Evolutionary conservation across 768 basidiomycete species (phyloP).

Genomic region (Pulveroboletus sp.): DNA sequence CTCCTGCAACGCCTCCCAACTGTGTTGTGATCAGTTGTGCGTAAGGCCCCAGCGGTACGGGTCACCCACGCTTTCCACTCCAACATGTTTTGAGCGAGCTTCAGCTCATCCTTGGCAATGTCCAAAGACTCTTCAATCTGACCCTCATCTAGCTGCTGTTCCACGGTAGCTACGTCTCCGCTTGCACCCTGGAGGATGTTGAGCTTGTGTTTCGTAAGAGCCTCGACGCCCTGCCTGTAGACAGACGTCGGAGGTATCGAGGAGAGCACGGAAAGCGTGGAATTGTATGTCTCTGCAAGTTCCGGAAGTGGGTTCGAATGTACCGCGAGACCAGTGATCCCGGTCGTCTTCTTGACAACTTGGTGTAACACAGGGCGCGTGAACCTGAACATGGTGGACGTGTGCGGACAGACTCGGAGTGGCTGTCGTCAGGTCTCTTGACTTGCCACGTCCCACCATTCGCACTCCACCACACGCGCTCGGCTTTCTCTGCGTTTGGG

Average conservation of each 20-base stretch:
- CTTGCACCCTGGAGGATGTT: constrained; percentile 64
- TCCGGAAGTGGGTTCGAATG: constrained; percentile 82
- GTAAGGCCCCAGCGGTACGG: background rate
- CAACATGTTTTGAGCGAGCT: constrained; percentile 74
- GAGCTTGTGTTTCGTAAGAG: constrained; percentile 77
- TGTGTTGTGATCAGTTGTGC: constrained; percentile 26
- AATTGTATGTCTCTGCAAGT: constrained; percentile 68
- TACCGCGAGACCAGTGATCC: constrained; percentile 77
- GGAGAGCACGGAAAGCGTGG: constrained; percentile 65
- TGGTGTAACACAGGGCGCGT: constrained; percentile 67
- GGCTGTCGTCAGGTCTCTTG: background rate
- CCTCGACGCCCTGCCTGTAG: constrained; percentile 86
- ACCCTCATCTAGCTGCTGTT: constrained; percentile 75
- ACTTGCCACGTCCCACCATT: constrained; percentile 38
- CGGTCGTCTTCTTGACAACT: constrained; percentile 72
- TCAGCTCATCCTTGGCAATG: constrained; percentile 79
- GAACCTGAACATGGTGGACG: constrained; percentile 62
- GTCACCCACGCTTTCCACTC: constrained; percentile 91
- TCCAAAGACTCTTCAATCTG: constrained; percentile 83
- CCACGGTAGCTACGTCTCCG: constrained; percentile 61
- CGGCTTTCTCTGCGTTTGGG: constrained; percentile 21
- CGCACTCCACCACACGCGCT: constrained; percentile 28
- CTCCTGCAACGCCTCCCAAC: constrained; percentile 88
- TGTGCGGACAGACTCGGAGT: constrained; percentile 14
- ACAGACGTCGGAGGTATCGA: constrained; percentile 77